Conservation (phyloP, 768 basidiomycete genomes). For the Phanerochaete sordida region DNA sequence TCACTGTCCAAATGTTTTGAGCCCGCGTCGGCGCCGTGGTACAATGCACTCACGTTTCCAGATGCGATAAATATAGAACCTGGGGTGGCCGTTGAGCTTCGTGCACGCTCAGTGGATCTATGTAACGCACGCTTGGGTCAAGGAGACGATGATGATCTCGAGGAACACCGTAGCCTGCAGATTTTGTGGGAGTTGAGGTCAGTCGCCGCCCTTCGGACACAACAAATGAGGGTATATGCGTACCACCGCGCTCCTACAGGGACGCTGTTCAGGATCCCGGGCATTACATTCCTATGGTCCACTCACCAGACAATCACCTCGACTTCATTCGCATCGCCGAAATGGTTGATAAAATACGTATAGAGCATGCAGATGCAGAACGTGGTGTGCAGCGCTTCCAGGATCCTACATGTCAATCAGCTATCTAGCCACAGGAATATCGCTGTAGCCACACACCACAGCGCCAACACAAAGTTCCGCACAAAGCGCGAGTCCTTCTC, state of each 20-base stretch:
- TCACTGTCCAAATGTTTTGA: neutral
- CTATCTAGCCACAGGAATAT: neutral
- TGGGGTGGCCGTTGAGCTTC: neutral
- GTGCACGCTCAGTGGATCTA: neutral
- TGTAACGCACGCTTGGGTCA: constrained; percentile 1
- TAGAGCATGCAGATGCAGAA: neutral
- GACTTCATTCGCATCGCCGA: neutral
- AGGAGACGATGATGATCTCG: neutral
- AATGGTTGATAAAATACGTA: neutral
- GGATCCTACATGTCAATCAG: neutral
- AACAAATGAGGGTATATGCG: neutral
- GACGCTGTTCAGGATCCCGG: neutral
- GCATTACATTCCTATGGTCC: too few relatives aligned
- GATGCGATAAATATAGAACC: constrained; percentile 9
- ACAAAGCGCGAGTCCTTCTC: neutral
- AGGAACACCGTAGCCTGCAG: neutral
- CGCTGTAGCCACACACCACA: neutral
- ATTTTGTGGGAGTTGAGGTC: too few relatives aligned
- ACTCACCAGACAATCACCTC: neutral
- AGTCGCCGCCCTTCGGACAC: too few relatives aligned
- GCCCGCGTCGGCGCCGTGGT: neutral
- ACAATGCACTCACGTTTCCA: neutral
- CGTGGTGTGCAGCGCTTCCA: neutral
- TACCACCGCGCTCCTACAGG: neutral
- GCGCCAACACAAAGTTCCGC: neutral